These are phyloP conservation scores for Talaromyces borbonicus DNA, from an alignment of 495 filamentous ascomycete genomes.

Conservation along the genomic window DNA sequence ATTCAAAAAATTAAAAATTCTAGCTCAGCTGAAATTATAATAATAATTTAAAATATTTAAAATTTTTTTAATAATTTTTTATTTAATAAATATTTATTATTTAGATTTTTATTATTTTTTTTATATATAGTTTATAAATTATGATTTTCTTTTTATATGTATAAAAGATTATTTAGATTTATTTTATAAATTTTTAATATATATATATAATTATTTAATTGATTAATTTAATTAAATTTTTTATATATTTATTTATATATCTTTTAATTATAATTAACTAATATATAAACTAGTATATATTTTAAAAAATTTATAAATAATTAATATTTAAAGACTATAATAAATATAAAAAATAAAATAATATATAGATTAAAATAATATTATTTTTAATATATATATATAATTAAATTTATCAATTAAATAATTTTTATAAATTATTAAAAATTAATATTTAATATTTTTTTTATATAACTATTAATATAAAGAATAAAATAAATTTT, in stretches of 20 bases:
- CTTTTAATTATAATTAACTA: no score
- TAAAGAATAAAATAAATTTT: constrained; percentile 4
- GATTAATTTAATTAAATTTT: no score
- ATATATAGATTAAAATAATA: not conserved
- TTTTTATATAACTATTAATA: constrained; percentile 6
- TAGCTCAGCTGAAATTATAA: no score
- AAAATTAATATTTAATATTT: not conserved
- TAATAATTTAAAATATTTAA: no score
- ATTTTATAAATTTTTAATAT: no score
- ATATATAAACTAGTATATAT: no score
- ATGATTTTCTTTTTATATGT: constrained; percentile 7
- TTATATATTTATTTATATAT: no score
- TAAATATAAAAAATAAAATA: no score
- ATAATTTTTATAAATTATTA: constrained; percentile 7
- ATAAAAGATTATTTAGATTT: constrained; percentile 6
- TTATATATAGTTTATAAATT: constrained; percentile 3
- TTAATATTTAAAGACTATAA: no score
- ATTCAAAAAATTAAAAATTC: no score
- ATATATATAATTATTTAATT: no score
- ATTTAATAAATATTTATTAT: constrained; percentile 8
- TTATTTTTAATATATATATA: constrained; percentile 7
- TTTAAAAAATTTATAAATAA: constrained; percentile 7
- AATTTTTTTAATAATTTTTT: constrained; percentile 7
- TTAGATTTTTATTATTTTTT: constrained; percentile 8
- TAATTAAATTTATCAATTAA: constrained; percentile 6